Evolutionary conservation across 2,329 filamentous ascomycete species (phyloP).

Genomic region (Chrysosporium keratinophilum): DNA sequence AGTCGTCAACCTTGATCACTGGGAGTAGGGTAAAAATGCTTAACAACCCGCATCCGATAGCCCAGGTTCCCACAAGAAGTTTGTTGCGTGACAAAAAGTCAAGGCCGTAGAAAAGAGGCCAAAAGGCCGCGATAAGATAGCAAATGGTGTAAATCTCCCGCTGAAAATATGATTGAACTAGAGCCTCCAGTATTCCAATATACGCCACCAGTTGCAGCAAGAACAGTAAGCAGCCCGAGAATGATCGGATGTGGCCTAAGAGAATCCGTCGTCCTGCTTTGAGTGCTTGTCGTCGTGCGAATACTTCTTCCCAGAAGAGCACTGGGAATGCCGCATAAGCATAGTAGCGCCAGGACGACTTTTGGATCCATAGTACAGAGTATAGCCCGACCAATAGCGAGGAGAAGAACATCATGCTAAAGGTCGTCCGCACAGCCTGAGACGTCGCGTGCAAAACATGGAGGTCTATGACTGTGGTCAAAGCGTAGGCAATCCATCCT

Average conservation of each 20-base stretch:
- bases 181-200: slow-evolving; percentile 63
- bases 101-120: slow-evolving; percentile 65
- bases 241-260: slow-evolving; percentile 57
- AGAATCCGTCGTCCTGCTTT: slow-evolving; percentile 55
- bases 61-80: slow-evolving; percentile 60
- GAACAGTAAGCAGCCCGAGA: slow-evolving; percentile 49
- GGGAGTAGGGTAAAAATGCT: slow-evolving; percentile 82
- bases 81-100: slow-evolving; percentile 60
- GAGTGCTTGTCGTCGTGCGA: slow-evolving; percentile 62
- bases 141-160: slow-evolving; percentile 75
- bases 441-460: slow-evolving; percentile 69
- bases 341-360: slow-evolving; percentile 77
- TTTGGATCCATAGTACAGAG: slow-evolving; percentile 67
- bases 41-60: slow-evolving; percentile 67
- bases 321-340: slow-evolving; percentile 85
- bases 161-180: slow-evolving; percentile 84
- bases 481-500: slow-evolving; percentile 87
- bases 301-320: slow-evolving; percentile 94
- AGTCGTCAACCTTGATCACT: slow-evolving; percentile 71
- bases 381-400: slow-evolving; percentile 66
- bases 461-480: slow-evolving; percentile 77
- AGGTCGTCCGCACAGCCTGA: slow-evolving; percentile 51
- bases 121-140: slow-evolving; percentile 65
- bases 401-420: slow-evolving; percentile 57
- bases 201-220: slow-evolving; percentile 56